Base-by-base conservation (phyloP, 73 alveolate species). In the Paramecium biaurelia region DNA sequence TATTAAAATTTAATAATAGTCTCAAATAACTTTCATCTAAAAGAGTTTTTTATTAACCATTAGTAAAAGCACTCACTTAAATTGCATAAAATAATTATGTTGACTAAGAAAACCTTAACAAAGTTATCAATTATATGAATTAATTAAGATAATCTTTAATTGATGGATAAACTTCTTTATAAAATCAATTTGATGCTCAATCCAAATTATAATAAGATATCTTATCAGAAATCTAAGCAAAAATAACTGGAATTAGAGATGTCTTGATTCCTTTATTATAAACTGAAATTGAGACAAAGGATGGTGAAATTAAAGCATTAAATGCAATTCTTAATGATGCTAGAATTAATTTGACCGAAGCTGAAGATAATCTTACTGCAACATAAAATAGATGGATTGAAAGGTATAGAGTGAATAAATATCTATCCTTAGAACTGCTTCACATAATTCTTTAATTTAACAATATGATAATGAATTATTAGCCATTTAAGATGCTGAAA, bases 401-500 rank as follows among this genome's bases (percentile, higher is more conserved):
- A 43, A 79, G 90, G 90, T 79, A 79, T 79, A 8, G 15, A 79
- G 47, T 21, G 11, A 53, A 53, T 53, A 5, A 53, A 15, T 53
- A 43, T 30, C 8, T 79, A 18, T 42, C 2, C 24, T 20, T 42
- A 79, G 90, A 79, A 79, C 90, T 23, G 42, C 45, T 42, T 41
- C 90, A 23, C 90, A 79, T 47, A 79, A 47, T 7, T 20, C 70
- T 30, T 43, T 79, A 63, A 21, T 79, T 42, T 18, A 38, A 47
- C 23, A 41, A 24, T 79, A 79, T 45, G 90, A 79, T 34, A 79
- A 45, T 45, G 90, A 79, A 79, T 21, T 79, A 23, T 45, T 79
- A 23, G 90, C 56, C 28, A 79, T 79, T 12, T 43, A 79, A 47
- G 90, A 79, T 43, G 90, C 90, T 24, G 90, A 79, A 43, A 79